phyloP scores from a whole-genome alignment of 257 asterid species.

The Scutellaria barbata region DNA sequence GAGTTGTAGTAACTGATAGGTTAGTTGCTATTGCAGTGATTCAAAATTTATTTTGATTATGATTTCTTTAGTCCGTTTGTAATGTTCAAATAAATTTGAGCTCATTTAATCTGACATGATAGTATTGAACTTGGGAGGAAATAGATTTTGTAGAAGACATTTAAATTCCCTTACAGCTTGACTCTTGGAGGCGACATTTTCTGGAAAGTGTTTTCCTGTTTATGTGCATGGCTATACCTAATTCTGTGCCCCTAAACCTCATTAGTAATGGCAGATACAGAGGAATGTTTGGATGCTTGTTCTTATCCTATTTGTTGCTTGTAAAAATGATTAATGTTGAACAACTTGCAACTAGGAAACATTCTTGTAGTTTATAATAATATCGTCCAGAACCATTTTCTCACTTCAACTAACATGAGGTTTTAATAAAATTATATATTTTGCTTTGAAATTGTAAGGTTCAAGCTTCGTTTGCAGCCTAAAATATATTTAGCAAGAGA shows the following conservation, averaged over 20 bases:
- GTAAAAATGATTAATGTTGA: constrained; percentile 8
- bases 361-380: not conserved
- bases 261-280: not conserved
- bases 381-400: not conserved
- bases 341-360: not conserved
- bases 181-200: not conserved
- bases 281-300: not conserved
- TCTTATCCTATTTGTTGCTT: not conserved
- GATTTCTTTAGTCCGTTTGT: constrained; percentile 10
- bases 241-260: not conserved
- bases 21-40: constrained; percentile 43
- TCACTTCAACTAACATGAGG: not conserved
- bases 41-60: constrained; percentile 15
- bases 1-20: constrained; percentile 95
- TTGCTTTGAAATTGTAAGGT: not conserved
- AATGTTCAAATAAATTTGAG: constrained; percentile 16
- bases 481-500: not conserved
- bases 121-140: constrained; percentile 8
- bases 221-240: not conserved
- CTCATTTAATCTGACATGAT: constrained; percentile 12
- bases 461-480: constrained; percentile 8
- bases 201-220: not conserved
- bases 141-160: not conserved
- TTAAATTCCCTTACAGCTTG: not conserved
- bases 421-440: not conserved